These are phyloP conservation scores for Metschnikowia koreensis DNA, from an alignment of 805 yeast genomes.

Conservation along the genomic window DNA sequence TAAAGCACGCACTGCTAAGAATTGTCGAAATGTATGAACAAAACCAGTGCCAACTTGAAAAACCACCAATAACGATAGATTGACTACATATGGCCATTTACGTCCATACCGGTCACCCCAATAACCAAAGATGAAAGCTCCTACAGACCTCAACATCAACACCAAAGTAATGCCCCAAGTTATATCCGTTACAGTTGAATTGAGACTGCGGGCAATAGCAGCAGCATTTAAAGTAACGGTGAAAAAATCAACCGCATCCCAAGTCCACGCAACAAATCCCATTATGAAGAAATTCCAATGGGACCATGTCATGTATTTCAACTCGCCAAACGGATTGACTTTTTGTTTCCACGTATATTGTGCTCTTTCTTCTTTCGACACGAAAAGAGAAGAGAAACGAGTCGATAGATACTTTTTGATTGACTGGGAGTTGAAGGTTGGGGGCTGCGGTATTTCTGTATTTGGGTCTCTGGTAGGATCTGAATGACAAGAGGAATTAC, in stretches of 20 bases:
- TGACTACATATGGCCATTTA: conserved; percentile 53
- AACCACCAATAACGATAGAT: conserved; percentile 45
- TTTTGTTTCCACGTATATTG: conserved; percentile 36
- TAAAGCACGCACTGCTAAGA: conserved; percentile 59
- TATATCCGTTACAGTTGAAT: conserved; percentile 46
- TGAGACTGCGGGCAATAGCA: conserved; percentile 46
- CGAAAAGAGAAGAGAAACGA: conserved; percentile 47
- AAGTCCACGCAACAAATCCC: conserved; percentile 60
- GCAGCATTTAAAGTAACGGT: conserved; percentile 52
- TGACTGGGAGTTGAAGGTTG: conserved; percentile 28
- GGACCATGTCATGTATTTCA: conserved; percentile 14
- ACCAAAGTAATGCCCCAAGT: conserved; percentile 74
- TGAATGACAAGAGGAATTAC: conserved; percentile 2
- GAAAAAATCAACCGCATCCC: conserved; percentile 67
- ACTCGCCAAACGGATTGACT: conserved; percentile 53
- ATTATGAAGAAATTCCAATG: conserved; percentile 55
- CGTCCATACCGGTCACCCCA: conserved; percentile 61
- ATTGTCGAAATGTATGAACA: conserved; percentile 53
- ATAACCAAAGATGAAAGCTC: conserved; percentile 60
- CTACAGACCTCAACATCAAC: conserved; percentile 65
- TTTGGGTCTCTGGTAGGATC: conserved; percentile 12
- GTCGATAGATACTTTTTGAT: conserved; percentile 40
- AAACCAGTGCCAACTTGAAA: conserved; percentile 66
- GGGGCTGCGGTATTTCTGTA: conserved; percentile 21
- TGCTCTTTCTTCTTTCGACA: conserved; percentile 44